Percentiles rank a stretch among this genome's conserved stretches.
phyloP scores from a whole-genome alignment of 1,139 yeast species.

The Saccharomyces hybrid region DNA sequence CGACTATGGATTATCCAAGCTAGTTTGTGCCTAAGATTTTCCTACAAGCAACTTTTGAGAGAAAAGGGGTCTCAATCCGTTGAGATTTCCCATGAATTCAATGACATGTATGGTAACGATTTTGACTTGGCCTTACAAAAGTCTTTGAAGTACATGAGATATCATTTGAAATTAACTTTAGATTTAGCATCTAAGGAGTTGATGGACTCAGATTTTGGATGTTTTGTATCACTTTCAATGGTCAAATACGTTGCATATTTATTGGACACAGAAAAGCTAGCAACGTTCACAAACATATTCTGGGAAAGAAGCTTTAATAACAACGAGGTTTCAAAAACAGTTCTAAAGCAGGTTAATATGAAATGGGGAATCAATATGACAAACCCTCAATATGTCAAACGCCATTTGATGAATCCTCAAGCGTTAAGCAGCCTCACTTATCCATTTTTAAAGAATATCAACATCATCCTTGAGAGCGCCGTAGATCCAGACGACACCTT shows the following conservation, averaged over 20 bases:
- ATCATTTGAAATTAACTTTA: slow-evolving; percentile 3
- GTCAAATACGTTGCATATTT: slow-evolving; percentile 13
- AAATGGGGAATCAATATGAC: slow-evolving; percentile 19
- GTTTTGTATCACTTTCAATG: slow-evolving; percentile 5
- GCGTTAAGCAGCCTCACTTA: slow-evolving; percentile 7
- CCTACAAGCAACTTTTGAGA: slow-evolving; percentile 8
- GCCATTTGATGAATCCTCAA: slow-evolving; percentile 11
- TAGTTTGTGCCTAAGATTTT: slow-evolving; percentile 9
- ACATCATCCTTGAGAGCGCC: slow-evolving; percentile 4
- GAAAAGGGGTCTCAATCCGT: not conserved
- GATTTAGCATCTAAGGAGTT: slow-evolving; percentile 2
- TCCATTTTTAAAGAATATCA: slow-evolving; percentile 5
- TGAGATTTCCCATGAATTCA: not conserved
- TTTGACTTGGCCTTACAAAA: not conserved
- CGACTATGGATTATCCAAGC: slow-evolving; percentile 14
- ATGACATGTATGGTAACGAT: not conserved
- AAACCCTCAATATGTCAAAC: slow-evolving; percentile 7
- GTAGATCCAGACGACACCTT: not conserved
- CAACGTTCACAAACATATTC: slow-evolving; percentile 6
- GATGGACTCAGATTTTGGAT: not conserved
- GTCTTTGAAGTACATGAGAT: not conserved
- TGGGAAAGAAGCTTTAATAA: slow-evolving; percentile 11
- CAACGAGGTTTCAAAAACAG: slow-evolving; percentile 10
- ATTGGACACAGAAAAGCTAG: slow-evolving; percentile 9
- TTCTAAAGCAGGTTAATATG: slow-evolving; percentile 11